Evolutionary conservation across 2,329 filamentous ascomycete genomes (phyloP).

Genomic region (Daldinia sp.): DNA sequence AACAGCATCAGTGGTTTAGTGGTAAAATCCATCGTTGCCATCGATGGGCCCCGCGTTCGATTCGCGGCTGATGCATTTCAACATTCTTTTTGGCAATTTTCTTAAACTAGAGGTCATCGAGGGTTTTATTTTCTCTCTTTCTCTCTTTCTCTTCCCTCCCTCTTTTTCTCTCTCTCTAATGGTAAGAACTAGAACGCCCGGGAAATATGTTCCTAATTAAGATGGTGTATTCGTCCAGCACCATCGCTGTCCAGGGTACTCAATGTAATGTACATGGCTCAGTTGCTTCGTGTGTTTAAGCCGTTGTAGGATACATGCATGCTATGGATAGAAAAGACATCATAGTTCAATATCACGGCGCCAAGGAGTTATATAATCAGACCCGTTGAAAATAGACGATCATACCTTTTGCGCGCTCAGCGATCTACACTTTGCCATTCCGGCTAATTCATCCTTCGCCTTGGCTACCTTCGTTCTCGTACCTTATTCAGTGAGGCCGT

Average conservation of each 20-base stretch:
- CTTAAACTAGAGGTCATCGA: too few species aligned
- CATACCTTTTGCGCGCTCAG: background rate
- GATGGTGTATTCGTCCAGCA: too few species aligned
- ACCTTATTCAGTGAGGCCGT: background rate
- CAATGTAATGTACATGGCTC: too few species aligned
- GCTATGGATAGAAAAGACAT: background rate
- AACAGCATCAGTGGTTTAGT: slow-evolving; percentile 57
- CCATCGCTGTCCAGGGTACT: too few species aligned
- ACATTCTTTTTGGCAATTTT: background rate
- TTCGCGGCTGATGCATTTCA: slow-evolving; percentile 52
- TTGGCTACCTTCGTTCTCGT: slow-evolving; percentile 22
- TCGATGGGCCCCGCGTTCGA: slow-evolving; percentile 60
- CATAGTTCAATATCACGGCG: background rate
- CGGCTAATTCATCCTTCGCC: slow-evolving; percentile 32
- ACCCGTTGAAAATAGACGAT: background rate
- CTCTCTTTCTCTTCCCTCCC: too few species aligned
- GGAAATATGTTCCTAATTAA: too few species aligned
- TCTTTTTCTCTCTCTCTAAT: too few species aligned
- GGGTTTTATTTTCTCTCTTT: too few species aligned
- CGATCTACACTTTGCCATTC: slow-evolving; percentile 38
- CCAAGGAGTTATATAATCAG: background rate
- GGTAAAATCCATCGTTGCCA: slow-evolving; percentile 64
- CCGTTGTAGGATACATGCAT: too few species aligned
- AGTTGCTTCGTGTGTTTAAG: too few species aligned
- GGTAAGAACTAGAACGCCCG: too few species aligned